Evolutionary conservation across 129 eudicot genomes (phyloP).

Genomic region (Ambrosia artemisiifolia): DNA sequence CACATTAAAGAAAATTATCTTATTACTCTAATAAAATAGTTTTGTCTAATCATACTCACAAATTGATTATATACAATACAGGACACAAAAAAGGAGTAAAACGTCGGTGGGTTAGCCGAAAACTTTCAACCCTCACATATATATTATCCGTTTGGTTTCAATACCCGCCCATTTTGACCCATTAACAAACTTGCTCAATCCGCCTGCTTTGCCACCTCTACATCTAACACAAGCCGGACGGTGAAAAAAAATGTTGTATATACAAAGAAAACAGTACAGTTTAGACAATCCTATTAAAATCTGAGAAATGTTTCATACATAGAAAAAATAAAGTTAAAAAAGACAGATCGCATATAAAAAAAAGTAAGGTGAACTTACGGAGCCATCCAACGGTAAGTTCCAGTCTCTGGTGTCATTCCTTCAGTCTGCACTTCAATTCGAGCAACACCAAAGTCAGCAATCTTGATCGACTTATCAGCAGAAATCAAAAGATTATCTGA

Average conservation of each 20-base stretch:
- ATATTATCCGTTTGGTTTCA: neutral
- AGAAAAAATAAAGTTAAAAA: neutral
- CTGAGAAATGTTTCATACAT: neutral
- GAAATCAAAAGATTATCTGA: conserved; percentile 88
- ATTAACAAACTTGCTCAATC: neutral
- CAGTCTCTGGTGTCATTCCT: conserved; percentile 99
- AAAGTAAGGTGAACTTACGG: conserved; percentile 59
- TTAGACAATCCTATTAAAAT: neutral
- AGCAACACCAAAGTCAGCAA: conserved; percentile 99
- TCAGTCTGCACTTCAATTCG: conserved; percentile 98
- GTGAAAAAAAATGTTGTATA: neutral
- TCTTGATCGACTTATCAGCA: conserved; percentile 89
- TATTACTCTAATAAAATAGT: neutral
- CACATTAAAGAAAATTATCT: neutral
- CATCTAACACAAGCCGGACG: neutral
- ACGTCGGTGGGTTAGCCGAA: neutral
- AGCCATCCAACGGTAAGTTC: conserved; percentile 99
- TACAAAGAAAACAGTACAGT: neutral
- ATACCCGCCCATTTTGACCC: neutral
- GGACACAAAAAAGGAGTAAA: neutral
- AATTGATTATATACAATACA: neutral
- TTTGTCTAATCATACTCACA: neutral
- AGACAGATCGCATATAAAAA: neutral
- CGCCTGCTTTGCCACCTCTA: neutral
- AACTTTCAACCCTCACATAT: neutral